Percentiles rank a stretch among this genome's conserved stretches.
Conservation (phyloP, 2,329 filamentous ascomycete species). For the Penicillium corylophilum region DNA sequence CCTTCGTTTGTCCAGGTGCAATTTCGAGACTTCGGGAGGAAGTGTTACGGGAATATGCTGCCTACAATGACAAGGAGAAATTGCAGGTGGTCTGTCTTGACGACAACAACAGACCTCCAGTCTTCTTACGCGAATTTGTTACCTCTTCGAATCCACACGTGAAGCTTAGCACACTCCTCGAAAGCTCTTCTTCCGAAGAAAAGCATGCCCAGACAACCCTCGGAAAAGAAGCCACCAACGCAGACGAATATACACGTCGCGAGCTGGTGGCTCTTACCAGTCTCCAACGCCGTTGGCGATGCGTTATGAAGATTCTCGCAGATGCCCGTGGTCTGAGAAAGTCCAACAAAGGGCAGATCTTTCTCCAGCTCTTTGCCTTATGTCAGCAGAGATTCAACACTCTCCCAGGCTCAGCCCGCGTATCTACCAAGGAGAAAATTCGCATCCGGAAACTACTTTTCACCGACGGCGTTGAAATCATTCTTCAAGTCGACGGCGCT, state of each 20-base stretch:
- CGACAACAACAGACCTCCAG: constrained; percentile 4
- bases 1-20: neutral
- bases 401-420: neutral
- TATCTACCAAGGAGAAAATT: constrained; percentile 4
- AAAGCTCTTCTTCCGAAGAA: neutral
- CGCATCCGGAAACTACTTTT: constrained; percentile 12
- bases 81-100: constrained; percentile 14
- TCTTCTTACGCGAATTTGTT: constrained; percentile 1
- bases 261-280: constrained; percentile 6
- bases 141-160: neutral
- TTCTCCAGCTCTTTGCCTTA: neutral
- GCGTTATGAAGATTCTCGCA: constrained; percentile 1
- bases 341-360: constrained; percentile 1
- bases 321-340: neutral
- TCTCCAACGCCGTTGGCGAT: constrained; percentile 15
- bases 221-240: neutral
- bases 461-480: constrained; percentile 8
- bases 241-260: constrained; percentile 4
- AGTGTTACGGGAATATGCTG: constrained; percentile 5
- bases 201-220: neutral
- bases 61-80: constrained; percentile 13
- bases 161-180: constrained; percentile 4
- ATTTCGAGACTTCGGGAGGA: constrained; percentile 6
- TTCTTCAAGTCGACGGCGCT: neutral
- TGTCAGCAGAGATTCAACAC: constrained; percentile 1